Evolutionary conservation across 805 yeast species (phyloP), one percentile per base, ranked within the genome.

Genomic region (Cyberlindnera euphorbiae): DNA sequence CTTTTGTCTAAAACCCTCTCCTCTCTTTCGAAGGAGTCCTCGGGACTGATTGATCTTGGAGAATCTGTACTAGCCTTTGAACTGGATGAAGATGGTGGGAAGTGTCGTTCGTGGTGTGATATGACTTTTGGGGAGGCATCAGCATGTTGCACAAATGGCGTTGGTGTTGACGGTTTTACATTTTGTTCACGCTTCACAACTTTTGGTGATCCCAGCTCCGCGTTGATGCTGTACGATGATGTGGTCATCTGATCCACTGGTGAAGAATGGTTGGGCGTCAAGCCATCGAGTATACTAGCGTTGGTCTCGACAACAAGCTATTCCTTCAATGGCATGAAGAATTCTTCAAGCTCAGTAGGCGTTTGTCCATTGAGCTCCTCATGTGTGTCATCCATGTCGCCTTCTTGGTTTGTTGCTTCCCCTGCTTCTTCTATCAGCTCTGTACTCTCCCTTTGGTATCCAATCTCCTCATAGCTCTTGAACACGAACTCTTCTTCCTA

Each of bases 1-100:
- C 30, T 13, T 12, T 36, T 34, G 27, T 50, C 55, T 8, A 49
- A 15, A 4, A 21, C 17, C 5, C 38, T 27, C 26, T 50, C 55
- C 16, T 42, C 45, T 26, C 44, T 37, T 33, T 50, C 55, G 31
- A 50, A 49, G 11, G 55, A 49, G 26, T 47, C 48, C 28, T 44
- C 50, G 4, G 50, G 47, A 14, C 35, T 32, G 10, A 18, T 16
- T 2, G 45, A 37, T 27, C 43, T 30, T 15, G 46, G 22, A 8
- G 22, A 19, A 19, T 19, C 22, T 19, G 22, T 30, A 15, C 30
- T 30, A 6, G 40, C 29, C 6, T 17, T n/a, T 2, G 40, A 32
- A 13, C 26, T 17, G 12, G 3, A 25, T 13, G 21, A 28, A 10
- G n/a, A 14, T 10, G 9, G 17, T n/a, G 15, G 7, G 8, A 14